Evolutionary conservation across 1,284 basidiomycete species (phyloP), one percentile per base, ranked within the genome.

Genomic region (Pseudozyma hubeiensis): DNA sequence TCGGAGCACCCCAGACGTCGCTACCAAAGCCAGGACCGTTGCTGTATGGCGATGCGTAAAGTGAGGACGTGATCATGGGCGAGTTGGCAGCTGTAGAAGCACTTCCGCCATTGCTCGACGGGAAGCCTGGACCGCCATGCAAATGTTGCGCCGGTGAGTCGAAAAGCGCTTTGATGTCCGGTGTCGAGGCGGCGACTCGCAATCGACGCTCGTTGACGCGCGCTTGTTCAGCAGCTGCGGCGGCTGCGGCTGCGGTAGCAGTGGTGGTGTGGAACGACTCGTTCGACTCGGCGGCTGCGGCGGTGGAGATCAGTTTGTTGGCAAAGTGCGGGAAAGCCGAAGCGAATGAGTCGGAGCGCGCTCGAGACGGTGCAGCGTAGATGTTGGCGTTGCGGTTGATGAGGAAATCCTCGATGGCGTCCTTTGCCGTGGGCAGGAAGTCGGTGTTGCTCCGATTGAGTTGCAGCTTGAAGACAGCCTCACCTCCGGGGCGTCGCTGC

Each of bases 271-370:
- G 74, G 65, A 81, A 76, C 29, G 77, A 80, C 53, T 81, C 81
- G 52, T 64, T 78, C 16, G 80, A 77, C 50, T 75, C 75, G 52
- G 64, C 65, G 1, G 65, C 69, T 5, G 69, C 63, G 0, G 77
- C 67, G 0, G 75, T 75, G n/a, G 81, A 81, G 57, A 82, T 68
- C 3, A 97, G 90, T 86, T 96, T 97, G 86, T 92, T 94, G 83
- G 97, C 93, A 85, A 98, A 98, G 85, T 97, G 94, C 35, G 94
- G 92, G 87, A 97, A 95, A 1, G 94, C 92, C 80, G 96, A 93
- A 29, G 94, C 91, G 81, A 96, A 96, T 5, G 93, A 94, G 83
- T 97, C 95, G 31, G 91, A 91, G 33, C 93, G 64, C 2, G 64
- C 62, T 53, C 84, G 82, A 7, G 82, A 80, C 19, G 82, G 80